Evolutionary conservation across 495 filamentous ascomycete species (phyloP), one percentile per base, ranked within the genome.

Genomic region (Bryoglossum gracile): DNA sequence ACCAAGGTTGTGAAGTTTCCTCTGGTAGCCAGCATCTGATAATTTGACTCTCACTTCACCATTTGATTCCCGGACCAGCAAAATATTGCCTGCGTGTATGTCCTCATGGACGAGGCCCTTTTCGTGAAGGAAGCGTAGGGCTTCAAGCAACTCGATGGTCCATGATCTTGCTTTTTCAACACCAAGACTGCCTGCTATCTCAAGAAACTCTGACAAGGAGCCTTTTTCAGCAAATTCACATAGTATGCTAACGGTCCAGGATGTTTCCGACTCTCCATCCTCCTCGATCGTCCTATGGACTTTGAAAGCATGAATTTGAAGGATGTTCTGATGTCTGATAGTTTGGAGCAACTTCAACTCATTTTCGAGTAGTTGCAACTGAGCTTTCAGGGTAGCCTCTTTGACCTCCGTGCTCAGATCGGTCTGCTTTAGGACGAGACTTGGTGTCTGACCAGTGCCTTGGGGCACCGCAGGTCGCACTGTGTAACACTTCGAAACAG

Each of bases 131-230:
- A 82, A 91, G 38, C 89, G 87, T 23, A 97, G 72, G 0, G 81
- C 92, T 63, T 95, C 87, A 21, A 98, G 80, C n/a, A 98, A 71
- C 54, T 91, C 85, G 38, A 87, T 82, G 35, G 86, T 88, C 86
- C 88, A 96, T 42, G 85, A 76, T 38, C 88, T 81, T 30, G 85
- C 79, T 55, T 81, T 86, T 51, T 77, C 77, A 28, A 83, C 73
- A 23, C 81, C 77, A 34, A 95, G 65, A n/a, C 74, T 75, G 24
- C 82, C 85, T 23, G 86, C 78, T 41, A 89, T 74, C 30, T 87
- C 84, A 40, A 98, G 71, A 13, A 92, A 69, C 42, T 95, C 89
- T 3, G 81, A 75, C 2, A 98, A 67, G 1, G 92, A 85, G 0
- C 89, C 89, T 62, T 86, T 89, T 25, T 86, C 82, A 1, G 84